phyloP scores from a whole-genome alignment of 2,329 filamentous ascomycete genomes.

The Paramyrothecium roridum region DNA sequence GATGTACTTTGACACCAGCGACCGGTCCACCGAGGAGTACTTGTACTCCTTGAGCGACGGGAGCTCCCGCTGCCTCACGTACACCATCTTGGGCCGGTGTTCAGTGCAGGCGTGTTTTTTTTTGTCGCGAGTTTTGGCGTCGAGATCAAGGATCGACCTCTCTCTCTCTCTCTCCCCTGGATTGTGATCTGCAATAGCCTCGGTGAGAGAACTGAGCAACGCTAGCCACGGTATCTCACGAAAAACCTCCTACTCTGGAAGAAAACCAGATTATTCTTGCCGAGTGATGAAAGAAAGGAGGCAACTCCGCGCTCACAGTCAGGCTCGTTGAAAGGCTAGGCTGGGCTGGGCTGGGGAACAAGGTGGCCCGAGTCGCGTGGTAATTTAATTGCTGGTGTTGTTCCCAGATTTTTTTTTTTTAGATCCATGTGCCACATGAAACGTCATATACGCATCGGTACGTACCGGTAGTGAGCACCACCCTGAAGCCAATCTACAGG shows the following conservation, averaged over 20 bases:
- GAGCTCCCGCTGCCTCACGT: constrained; percentile 89
- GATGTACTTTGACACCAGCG: constrained; percentile 85
- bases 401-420: neutral
- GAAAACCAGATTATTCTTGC: neutral
- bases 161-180: too few species aligned
- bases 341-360: neutral
- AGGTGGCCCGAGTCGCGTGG: neutral
- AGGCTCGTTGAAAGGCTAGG: neutral
- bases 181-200: too few species aligned
- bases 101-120: too few species aligned
- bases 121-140: neutral
- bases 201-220: too few species aligned
- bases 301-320: neutral
- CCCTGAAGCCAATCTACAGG: too few species aligned
- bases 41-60: constrained; percentile 90
- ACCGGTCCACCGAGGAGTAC: constrained; percentile 89
- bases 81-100: constrained; percentile 65
- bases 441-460: neutral
- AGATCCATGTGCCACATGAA: neutral
- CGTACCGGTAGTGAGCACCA: neutral
- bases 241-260: too few species aligned
- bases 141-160: neutral
- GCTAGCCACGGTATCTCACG: too few species aligned
- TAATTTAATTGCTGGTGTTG: neutral
- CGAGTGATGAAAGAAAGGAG: neutral